Conservation (phyloP, 257 asterid genomes). For the Petunia axillaris region DNA sequence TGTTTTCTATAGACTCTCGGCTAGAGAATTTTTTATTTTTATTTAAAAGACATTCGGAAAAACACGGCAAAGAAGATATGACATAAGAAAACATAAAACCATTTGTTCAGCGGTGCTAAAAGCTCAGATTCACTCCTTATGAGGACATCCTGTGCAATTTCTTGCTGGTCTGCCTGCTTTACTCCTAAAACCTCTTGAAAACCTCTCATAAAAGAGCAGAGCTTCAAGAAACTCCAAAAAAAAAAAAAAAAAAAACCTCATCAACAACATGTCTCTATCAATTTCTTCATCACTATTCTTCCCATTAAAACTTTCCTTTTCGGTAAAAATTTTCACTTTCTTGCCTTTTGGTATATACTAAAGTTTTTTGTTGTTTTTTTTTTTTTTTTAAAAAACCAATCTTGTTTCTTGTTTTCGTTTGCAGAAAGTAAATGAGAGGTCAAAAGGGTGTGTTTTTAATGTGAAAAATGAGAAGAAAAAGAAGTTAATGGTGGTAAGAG, state of each 20-base stretch:
- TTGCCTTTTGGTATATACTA: background rate
- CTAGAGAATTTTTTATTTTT: too few relatives aligned
- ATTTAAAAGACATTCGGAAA: too few relatives aligned
- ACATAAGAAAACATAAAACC: too few relatives aligned
- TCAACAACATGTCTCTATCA: background rate
- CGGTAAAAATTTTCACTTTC: conserved; percentile 42
- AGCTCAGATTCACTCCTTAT: too few relatives aligned
- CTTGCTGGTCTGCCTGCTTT: too few relatives aligned
- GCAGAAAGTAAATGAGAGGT: conserved; percentile 49
- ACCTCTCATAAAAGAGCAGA: background rate
- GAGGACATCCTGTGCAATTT: too few relatives aligned
- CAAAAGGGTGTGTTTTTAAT: conserved; percentile 44
- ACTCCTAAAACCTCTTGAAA: background rate
- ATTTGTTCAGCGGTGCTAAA: too few relatives aligned
- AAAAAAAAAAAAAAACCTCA: background rate
- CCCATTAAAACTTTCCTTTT: conserved; percentile 26
- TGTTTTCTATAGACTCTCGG: too few relatives aligned
- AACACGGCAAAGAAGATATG: too few relatives aligned
- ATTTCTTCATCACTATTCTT: conserved; percentile 38
- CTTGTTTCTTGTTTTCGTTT: conserved; percentile 24
- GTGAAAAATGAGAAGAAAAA: conserved; percentile 35
- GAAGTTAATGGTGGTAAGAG: conserved; percentile 53
- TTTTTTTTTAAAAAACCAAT: background rate
- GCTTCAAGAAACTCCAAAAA: background rate
- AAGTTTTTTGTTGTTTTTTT: background rate